Base-by-base conservation (phyloP, 306 rosid species). In the Acacia acuminata region DNA sequence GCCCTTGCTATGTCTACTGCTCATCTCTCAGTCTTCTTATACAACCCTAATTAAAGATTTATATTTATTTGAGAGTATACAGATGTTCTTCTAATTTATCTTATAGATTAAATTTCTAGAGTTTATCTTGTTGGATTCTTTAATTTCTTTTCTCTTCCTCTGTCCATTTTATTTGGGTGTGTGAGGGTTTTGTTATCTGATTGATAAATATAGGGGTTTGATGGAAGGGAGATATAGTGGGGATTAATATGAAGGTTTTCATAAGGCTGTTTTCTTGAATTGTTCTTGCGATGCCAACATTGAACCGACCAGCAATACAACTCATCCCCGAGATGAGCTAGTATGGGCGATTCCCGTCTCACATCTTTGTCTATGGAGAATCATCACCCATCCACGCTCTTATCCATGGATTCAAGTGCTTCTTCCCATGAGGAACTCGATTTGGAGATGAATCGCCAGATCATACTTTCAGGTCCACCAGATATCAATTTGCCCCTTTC, bases 191-290 rank as follows among this genome's bases (percentile, higher is more conserved):
- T 89, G 80, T 83, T 77, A 68, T 88, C 75, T 89, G 88, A 77
- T 85, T 88, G 87, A 76, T 83, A 75, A 90, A 88, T 82, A 80
- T 87, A 91, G 93, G 92, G 88, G 70, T 82, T 88, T 88, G 93
- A 90, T 89, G 92, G 96, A 91, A 84, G 93, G 93, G 78, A 91
- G 95, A 89, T 91, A 91, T 69, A 91, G 92, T 85, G 95, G 93
- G 69, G 95, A 91, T 87, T 89, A 90, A 88, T 78, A 76, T 75
- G 83, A 66, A 85, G 86, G 88, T 89, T 78, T 79, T 82, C 77
- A 65, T 78, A 77, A 79, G 85, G 81, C 81, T 86, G 77, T 80
- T 85, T 78, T 78, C 73, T 87, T 86, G 86, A 78, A 72, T 86
- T 81, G 79, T 84, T 20, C 60, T 83, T 86, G 71, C 79, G 38